phyloP scores from a whole-genome alignment of 2,329 filamentous ascomycete genomes.

The Teratosphaeria epicoccoides region DNA sequence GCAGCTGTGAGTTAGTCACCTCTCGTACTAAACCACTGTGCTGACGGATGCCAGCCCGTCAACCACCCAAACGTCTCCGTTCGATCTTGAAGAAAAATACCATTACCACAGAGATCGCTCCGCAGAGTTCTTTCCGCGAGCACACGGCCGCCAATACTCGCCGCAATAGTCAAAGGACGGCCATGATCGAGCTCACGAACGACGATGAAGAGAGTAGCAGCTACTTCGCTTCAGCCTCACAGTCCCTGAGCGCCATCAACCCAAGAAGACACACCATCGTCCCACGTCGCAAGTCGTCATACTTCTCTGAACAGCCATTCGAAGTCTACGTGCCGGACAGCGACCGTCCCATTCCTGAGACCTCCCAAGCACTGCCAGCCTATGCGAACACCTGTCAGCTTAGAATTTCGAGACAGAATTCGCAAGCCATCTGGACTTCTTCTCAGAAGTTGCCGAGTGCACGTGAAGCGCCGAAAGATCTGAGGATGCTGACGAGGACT shows the following conservation, averaged over 20 bases:
- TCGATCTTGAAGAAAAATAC: conserved; percentile 17
- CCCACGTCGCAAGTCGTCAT: conserved; percentile 5
- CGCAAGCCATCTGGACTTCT: conserved; percentile 7
- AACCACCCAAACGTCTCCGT: conserved; percentile 3
- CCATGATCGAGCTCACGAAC: conserved; percentile 2
- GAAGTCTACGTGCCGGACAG: conserved; percentile 14
- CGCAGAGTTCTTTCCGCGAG: conserved; percentile 7
- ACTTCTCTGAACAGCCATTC: conserved; percentile 4
- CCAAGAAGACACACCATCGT: conserved; percentile 6
- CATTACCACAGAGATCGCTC: conserved; percentile 4
- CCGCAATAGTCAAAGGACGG: conserved; percentile 15
- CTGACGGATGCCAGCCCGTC: background rate
- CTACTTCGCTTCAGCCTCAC: conserved; percentile 16
- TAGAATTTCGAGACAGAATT: conserved; percentile 6
- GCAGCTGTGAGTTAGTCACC: background rate
- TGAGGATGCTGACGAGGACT: conserved; percentile 15
- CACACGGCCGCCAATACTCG: conserved; percentile 19
- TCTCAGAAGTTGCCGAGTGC: conserved; percentile 4
- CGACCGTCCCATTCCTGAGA: conserved; percentile 13
- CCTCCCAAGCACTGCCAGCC: conserved; percentile 11
- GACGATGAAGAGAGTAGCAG: conserved; percentile 9
- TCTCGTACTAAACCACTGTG: background rate
- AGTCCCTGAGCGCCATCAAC: conserved; percentile 6
- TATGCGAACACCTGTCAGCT: conserved; percentile 10
- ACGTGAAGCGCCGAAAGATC: conserved; percentile 9